Evolutionary conservation across 2,329 filamentous ascomycete species (phyloP).

Genomic region (Colletotrichum lindemuthianum): DNA sequence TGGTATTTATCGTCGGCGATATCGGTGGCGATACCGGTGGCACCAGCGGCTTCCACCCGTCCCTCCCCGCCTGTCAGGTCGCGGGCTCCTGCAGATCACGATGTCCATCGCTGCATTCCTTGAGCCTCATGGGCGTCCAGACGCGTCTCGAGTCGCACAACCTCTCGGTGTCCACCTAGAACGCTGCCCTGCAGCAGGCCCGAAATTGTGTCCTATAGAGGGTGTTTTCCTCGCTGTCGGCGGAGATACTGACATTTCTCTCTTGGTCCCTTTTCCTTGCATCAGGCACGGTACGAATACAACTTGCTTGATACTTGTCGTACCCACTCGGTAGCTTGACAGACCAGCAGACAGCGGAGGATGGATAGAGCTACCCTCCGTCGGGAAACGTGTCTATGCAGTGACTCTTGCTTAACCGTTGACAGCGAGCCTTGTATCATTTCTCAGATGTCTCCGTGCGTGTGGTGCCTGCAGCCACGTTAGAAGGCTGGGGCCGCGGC

Average conservation of each 20-base stretch:
- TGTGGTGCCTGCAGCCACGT: constrained; percentile 28
- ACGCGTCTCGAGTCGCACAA: constrained; percentile 26
- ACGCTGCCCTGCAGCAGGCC: constrained; percentile 22
- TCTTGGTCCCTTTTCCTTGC: too few species aligned
- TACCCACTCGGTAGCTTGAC: constrained; percentile 21
- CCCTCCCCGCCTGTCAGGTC: constrained; percentile 29
- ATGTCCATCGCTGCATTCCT: constrained; percentile 20
- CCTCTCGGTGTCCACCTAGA: constrained; percentile 8
- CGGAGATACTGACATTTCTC: neutral
- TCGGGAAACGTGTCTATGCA: constrained; percentile 20
- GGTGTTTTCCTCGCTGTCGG: neutral
- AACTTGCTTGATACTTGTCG: constrained; percentile 15
- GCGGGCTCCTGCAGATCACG: constrained; percentile 28
- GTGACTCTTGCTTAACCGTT: constrained; percentile 3
- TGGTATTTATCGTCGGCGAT: neutral
- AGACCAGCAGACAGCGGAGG: constrained; percentile 18
- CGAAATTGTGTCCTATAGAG: constrained; percentile 6
- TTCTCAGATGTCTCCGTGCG: constrained; percentile 11
- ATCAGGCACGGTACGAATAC: neutral
- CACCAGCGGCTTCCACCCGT: constrained; percentile 25
- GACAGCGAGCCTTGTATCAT: constrained; percentile 15
- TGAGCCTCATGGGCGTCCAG: constrained; percentile 30
- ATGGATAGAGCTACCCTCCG: constrained; percentile 9
- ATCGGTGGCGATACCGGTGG: neutral
- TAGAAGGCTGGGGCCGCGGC: constrained; percentile 16